Percentiles rank a stretch among this genome's conserved stretches.
Evolutionary conservation across 1,284 basidiomycete species (phyloP).

Genomic region (Bondarzewia mesenterica): DNA sequence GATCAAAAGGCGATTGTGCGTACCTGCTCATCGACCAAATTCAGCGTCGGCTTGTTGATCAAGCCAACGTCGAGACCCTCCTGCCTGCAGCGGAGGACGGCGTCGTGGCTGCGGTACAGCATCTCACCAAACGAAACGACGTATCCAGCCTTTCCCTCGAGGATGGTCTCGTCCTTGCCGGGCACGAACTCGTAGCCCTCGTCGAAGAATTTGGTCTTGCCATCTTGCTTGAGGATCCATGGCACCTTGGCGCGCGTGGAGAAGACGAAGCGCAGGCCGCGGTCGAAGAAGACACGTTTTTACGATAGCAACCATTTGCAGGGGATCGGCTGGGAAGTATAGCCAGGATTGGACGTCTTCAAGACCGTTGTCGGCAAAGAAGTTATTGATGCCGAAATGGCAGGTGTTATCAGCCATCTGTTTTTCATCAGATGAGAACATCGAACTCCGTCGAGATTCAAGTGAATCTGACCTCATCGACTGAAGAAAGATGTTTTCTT

Average conservation of each 20-base stretch:
- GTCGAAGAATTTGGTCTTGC: slow-evolving; percentile 57
- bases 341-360: slow-evolving; percentile 69
- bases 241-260: slow-evolving; percentile 83
- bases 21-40: slow-evolving; percentile 75
- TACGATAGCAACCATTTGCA: slow-evolving; percentile 74
- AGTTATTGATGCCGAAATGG: slow-evolving; percentile 75
- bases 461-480: no score
- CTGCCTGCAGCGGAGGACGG: slow-evolving; percentile 63
- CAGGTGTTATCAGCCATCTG: slow-evolving; percentile 82
- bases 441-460: no score
- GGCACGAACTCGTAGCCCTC: slow-evolving; percentile 71
- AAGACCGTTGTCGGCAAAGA: slow-evolving; percentile 83
- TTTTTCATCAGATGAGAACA: no score
- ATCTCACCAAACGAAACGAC: slow-evolving; percentile 78
- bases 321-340: slow-evolving; percentile 79
- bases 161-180: slow-evolving; percentile 72
- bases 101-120: slow-evolving; percentile 75
- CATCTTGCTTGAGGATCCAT: slow-evolving; percentile 74
- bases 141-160: slow-evolving; percentile 65
- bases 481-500: neutral
- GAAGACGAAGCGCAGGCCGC: slow-evolving; percentile 76
- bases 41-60: slow-evolving; percentile 79
- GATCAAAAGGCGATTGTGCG: no score
- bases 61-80: slow-evolving; percentile 72
- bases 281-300: slow-evolving; percentile 73